phyloP scores from a whole-genome alignment of 2,329 filamentous ascomycete species.

The Epichloe gansuensis region DNA sequence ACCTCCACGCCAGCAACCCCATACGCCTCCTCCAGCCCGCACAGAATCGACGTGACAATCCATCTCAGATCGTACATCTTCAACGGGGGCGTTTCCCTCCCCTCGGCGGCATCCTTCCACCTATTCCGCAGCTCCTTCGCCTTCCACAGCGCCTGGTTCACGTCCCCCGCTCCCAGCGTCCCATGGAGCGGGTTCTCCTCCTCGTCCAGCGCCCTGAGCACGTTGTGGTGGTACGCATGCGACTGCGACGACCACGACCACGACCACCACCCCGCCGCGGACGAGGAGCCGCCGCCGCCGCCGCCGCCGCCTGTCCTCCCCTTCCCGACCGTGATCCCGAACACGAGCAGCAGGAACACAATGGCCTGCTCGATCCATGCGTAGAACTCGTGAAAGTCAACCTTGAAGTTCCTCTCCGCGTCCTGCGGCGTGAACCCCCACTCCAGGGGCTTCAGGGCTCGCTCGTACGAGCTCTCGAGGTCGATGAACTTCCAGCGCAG shows the following conservation, averaged over 20 bases:
- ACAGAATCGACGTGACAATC: slow-evolving; percentile 45
- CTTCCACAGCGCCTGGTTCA: slow-evolving; percentile 43
- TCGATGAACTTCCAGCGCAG: slow-evolving; percentile 52
- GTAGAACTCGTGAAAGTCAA: slow-evolving; percentile 69
- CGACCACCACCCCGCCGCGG: not conserved
- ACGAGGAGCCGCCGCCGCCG: not conserved
- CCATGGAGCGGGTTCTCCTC: slow-evolving; percentile 40
- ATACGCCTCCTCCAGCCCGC: slow-evolving; percentile 46
- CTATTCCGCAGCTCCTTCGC: slow-evolving; percentile 60
- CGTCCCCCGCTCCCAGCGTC: slow-evolving; percentile 41
- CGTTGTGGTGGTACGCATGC: slow-evolving; percentile 57
- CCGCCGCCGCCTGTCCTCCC: not conserved
- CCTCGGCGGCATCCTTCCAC: slow-evolving; percentile 55
- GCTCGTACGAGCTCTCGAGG: slow-evolving; percentile 42
- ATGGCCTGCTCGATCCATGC: slow-evolving; percentile 58
- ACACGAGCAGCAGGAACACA: slow-evolving; percentile 52
- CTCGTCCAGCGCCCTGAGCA: slow-evolving; percentile 49
- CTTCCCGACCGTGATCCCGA: slow-evolving; percentile 39
- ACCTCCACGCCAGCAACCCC: slow-evolving; percentile 32
- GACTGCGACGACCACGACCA: slow-evolving; percentile 3
- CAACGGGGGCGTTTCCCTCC: slow-evolving; percentile 27
- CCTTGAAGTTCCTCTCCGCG: slow-evolving; percentile 59
- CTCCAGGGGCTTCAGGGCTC: slow-evolving; percentile 28
- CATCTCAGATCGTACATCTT: slow-evolving; percentile 47
- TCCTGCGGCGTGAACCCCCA: slow-evolving; percentile 26